Evolutionary conservation across 495 filamentous ascomycete species (phyloP).

Genomic region (Penicillium malachiteum): DNA sequence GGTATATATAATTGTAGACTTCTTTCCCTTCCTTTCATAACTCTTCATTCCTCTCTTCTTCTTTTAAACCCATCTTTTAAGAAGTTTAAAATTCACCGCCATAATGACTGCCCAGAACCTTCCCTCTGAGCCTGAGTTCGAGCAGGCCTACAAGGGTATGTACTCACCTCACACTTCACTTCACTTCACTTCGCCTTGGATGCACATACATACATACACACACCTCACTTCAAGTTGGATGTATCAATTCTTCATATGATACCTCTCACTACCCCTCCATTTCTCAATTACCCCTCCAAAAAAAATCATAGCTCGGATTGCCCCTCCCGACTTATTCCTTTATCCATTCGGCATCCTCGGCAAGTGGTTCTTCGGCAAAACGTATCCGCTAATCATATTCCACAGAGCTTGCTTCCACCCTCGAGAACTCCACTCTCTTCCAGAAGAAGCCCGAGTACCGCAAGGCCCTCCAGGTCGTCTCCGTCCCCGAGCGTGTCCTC

Average conservation of each 20-base stretch:
- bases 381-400: slow-evolving; percentile 25
- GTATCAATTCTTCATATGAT: not conserved
- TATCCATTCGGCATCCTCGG: slow-evolving; percentile 24
- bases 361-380: slow-evolving; percentile 23
- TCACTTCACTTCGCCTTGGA: not conserved
- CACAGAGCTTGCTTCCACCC: slow-evolving; percentile 86
- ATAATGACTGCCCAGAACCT: slow-evolving; percentile 71
- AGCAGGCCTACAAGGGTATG: slow-evolving; percentile 96
- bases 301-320: not conserved
- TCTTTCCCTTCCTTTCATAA: slow-evolving; percentile 7
- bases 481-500: slow-evolving; percentile 92
- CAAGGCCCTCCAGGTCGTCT: slow-evolving; percentile 81
- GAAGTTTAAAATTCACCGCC: slow-evolving; percentile 7
- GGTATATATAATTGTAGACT: slow-evolving; percentile 18
- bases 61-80: not conserved
- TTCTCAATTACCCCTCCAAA: slow-evolving; percentile 3
- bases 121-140: slow-evolving; percentile 90
- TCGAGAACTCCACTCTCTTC: slow-evolving; percentile 93
- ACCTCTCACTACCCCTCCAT: slow-evolving; percentile 1
- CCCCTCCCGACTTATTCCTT: slow-evolving; percentile 7
- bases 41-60: slow-evolving; percentile 15
- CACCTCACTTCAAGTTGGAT: not conserved
- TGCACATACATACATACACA: not conserved
- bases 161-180: not conserved
- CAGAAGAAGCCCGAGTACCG: slow-evolving; percentile 90